A percentile compares a stretch with the other conserved stretches of the same genome.
Evolutionary conservation across 148 eudicot genomes (phyloP).

Genomic region (Cornus controversa): DNA sequence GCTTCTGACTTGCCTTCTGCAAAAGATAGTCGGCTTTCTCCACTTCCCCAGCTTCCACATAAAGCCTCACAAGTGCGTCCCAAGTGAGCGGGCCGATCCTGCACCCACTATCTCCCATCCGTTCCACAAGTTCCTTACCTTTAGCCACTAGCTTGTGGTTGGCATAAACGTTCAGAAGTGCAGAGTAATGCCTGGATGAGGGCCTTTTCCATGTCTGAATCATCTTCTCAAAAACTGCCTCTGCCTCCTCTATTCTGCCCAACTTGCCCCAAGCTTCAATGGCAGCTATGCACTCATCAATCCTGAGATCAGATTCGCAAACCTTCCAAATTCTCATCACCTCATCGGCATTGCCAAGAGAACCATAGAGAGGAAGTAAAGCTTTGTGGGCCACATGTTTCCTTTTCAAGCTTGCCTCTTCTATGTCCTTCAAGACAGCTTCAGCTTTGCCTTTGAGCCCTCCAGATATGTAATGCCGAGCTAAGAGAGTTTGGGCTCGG

Average conservation of each 20-base stretch:
- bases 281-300: background rate
- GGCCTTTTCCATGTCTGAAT: background rate
- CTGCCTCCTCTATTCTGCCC: background rate
- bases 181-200: background rate
- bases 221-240: slow-evolving; percentile 2
- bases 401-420: background rate
- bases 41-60: background rate
- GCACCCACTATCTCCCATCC: background rate
- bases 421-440: background rate
- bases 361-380: background rate
- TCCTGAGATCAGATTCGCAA: background rate
- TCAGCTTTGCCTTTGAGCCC: background rate
- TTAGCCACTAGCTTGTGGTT: background rate
- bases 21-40: background rate
- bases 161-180: background rate
- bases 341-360: background rate
- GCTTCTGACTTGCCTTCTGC: background rate
- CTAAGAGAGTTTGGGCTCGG: background rate
- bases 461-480: background rate
- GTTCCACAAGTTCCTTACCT: background rate
- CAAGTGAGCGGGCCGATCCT: background rate
- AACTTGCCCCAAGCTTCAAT: slow-evolving; percentile 3
- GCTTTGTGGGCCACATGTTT: background rate
- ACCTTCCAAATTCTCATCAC: background rate
- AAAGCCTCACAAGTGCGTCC: background rate